A percentile compares a stretch with the other conserved stretches of the same genome.
phyloP scores from a whole-genome alignment of 306 rosid species.

The Leucaena leucocephala region DNA sequence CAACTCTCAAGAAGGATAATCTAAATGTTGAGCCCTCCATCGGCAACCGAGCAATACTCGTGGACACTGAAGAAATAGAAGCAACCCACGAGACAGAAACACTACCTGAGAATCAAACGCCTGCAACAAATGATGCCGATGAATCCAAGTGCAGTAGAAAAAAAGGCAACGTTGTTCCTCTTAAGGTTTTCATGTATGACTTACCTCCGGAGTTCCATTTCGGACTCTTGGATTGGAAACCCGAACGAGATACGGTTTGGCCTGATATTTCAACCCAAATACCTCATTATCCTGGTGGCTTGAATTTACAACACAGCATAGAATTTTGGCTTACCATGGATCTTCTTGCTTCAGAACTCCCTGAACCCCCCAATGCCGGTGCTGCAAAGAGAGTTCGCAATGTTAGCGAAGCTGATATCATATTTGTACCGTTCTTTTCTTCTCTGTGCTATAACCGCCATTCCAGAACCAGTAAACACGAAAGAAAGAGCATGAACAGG shows the following conservation, averaged over 20 bases:
- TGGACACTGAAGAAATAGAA: conserved; percentile 41
- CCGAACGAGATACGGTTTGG: conserved; percentile 57
- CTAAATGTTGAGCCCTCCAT: conserved; percentile 40
- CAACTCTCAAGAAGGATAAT: conserved; percentile 25
- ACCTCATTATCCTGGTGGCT: conserved; percentile 74
- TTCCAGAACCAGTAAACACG: conserved; percentile 42
- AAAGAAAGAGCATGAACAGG: conserved; percentile 51
- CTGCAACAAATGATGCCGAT: conserved; percentile 13
- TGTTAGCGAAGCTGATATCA: conserved; percentile 69
- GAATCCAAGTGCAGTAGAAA: conserved; percentile 37
- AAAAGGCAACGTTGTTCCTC: conserved; percentile 31
- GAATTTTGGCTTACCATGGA: conserved; percentile 85
- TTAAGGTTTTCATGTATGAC: conserved; percentile 81
- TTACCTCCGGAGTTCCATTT: conserved; percentile 70
- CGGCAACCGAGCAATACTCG: conserved; percentile 57
- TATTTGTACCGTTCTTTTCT: conserved; percentile 81
- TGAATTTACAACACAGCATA: conserved; percentile 81
- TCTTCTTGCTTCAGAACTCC: conserved; percentile 72
- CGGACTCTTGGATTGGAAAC: conserved; percentile 66
- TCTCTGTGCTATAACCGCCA: conserved; percentile 67
- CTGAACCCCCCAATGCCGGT: conserved; percentile 43
- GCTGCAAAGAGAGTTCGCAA: conserved; percentile 61
- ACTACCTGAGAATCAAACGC: conserved; percentile 7
- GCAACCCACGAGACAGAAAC: neutral
- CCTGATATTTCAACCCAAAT: conserved; percentile 58